Conservation (phyloP, 208 protist genomes). For the Kentomonas sorsogonicus region DNA sequence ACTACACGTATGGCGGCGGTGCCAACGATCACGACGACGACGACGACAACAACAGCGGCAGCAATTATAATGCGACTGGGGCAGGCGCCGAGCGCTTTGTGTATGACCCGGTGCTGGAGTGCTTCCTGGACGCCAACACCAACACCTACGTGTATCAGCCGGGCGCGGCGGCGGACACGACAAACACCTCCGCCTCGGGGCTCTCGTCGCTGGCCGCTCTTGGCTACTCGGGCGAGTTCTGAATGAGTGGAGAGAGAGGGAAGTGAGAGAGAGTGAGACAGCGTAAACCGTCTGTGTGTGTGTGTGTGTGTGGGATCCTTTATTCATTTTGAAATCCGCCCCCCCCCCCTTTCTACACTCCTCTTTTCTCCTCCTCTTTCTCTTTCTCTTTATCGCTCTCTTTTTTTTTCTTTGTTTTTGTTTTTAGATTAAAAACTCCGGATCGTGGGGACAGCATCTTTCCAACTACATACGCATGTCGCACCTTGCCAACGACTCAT, state of each 20-base stretch:
- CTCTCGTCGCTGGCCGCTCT: neutral
- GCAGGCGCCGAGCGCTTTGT: slow-evolving; percentile 21
- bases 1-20: no score
- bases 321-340: neutral
- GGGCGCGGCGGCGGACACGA: neutral
- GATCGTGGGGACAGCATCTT: neutral
- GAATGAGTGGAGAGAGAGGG: neutral
- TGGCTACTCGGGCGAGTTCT: neutral
- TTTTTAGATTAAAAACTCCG: neutral
- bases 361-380: neutral
- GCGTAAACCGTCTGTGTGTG: neutral
- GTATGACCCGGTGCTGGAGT: slow-evolving; percentile 69
- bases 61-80: neutral
- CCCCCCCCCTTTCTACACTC: neutral
- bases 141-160: slow-evolving; percentile 37
- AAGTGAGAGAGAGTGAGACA: neutral
- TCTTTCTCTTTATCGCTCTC: neutral
- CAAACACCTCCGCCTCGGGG: neutral
- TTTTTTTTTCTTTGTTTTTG: neutral
- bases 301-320: neutral
- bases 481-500: no score
- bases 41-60: no score
- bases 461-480: no score
- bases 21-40: no score
- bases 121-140: slow-evolving; percentile 54